Evolutionary conservation across 148 eudicot genomes (phyloP).

Genomic region (Chenopodium suecicum): DNA sequence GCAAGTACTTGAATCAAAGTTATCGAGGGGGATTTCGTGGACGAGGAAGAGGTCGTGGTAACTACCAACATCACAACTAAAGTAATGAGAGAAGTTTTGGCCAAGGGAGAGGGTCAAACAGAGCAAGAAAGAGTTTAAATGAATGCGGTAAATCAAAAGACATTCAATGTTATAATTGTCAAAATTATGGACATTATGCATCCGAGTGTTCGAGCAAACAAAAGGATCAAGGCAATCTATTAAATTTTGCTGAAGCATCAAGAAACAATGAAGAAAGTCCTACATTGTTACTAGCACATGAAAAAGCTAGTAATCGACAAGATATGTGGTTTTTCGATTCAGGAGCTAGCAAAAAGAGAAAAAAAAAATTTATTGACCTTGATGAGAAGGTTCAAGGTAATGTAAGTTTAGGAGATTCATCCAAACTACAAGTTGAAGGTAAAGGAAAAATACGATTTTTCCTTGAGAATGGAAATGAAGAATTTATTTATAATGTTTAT

Average conservation of each 20-base stretch:
- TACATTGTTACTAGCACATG: conserved; percentile 3
- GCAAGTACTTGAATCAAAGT: background rate
- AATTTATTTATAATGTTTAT: background rate
- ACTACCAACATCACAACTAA: background rate
- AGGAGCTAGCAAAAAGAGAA: background rate
- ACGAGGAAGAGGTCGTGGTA: too few species aligned
- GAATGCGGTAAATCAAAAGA: too few species aligned
- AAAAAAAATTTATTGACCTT: background rate
- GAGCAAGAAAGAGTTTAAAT: too few species aligned
- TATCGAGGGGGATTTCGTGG: background rate
- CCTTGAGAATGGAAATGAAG: background rate
- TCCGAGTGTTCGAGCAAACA: background rate
- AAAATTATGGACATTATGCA: background rate
- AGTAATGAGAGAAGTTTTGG: background rate
- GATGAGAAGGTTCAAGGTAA: background rate
- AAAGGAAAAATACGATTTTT: background rate
- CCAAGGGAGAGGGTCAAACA: background rate
- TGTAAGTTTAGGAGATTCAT: background rate
- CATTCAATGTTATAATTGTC: background rate
- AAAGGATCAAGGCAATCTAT: background rate
- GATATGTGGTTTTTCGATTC: background rate
- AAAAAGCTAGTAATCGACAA: background rate
- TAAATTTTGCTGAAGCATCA: background rate
- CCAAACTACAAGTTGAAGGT: background rate
- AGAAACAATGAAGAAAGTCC: background rate